Percentiles rank a stretch among this genome's conserved stretches.
Conservation (phyloP, 73 alveolate species). For the Tetrahymena thermophila region DNA sequence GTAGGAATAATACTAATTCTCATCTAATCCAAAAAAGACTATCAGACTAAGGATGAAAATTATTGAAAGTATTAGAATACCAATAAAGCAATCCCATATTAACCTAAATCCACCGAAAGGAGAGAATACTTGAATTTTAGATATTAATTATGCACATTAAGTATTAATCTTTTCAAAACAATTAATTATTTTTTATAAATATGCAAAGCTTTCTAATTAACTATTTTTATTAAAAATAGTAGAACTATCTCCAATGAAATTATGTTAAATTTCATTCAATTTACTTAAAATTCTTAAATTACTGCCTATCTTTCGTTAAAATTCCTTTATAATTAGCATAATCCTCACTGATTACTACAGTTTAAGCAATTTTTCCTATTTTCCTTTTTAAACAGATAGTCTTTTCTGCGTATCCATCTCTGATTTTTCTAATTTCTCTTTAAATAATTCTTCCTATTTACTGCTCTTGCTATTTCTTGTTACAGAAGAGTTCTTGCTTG, state of each 20-base stretch:
- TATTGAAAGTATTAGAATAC: neutral
- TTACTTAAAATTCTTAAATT: neutral
- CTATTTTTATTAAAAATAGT: neutral
- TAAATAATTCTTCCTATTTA: neutral
- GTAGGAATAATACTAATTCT: neutral
- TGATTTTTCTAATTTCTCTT: neutral
- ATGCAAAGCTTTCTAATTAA: neutral
- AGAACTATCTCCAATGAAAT: neutral
- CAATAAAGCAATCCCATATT: neutral
- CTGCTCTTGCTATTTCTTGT: neutral
- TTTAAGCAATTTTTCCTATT: too few species aligned
- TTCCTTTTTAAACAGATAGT: neutral
- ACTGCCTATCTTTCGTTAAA: neutral
- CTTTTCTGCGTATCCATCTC: neutral
- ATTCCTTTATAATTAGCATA: neutral
- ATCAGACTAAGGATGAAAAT: neutral
- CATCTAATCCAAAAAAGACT: neutral
- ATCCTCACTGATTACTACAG: neutral
- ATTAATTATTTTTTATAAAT: neutral
- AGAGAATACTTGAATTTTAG: neutral
- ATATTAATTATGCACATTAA: neutral
- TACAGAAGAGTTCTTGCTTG: neutral
- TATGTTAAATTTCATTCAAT: neutral
- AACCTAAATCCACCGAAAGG: neutral
- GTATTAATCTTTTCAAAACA: neutral